These are phyloP conservation scores for Ophiorrhiza pumila DNA, from an alignment of 257 asterid species.

Conservation along the genomic window DNA sequence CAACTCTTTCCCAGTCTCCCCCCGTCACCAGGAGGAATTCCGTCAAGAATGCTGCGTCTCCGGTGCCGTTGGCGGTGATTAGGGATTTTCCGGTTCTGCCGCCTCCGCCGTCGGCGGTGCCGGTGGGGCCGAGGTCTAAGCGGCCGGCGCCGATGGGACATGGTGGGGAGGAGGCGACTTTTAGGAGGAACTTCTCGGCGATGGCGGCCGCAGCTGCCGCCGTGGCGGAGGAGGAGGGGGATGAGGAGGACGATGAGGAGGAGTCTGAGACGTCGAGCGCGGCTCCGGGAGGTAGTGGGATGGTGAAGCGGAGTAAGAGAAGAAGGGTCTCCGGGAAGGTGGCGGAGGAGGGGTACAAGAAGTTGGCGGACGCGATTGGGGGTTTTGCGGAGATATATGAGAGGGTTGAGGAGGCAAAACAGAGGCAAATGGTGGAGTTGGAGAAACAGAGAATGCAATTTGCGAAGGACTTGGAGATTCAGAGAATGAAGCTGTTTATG, in stretches of 20 bases:
- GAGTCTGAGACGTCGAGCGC: conserved; percentile 34
- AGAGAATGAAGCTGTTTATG: conserved; percentile 72
- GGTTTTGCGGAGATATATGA: conserved; percentile 59
- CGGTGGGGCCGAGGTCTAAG: conserved; percentile 81
- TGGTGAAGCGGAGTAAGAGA: conserved; percentile 27
- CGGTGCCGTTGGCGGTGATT: conserved; percentile 3
- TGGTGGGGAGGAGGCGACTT: conserved; percentile 29
- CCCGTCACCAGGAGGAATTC: conserved; percentile 17
- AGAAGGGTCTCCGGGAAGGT: conserved; percentile 13
- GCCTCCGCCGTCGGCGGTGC: conserved; percentile 55
- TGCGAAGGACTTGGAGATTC: conserved; percentile 82
- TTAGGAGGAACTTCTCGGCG: conserved; percentile 63
- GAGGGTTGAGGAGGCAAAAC: conserved; percentile 81
- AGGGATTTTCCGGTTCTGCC: conserved; percentile 24
- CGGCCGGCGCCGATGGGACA: conserved; percentile 39
- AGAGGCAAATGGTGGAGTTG: conserved; percentile 80
- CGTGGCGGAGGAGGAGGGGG: conserved; percentile 30
- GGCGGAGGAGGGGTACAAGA: conserved; percentile 44
- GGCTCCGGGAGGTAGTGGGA: conserved; percentile 13
- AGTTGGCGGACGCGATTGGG: conserved; percentile 66
- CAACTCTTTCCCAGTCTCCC: conserved; percentile 39
- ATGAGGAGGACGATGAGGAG: conserved; percentile 30
- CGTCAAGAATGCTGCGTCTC: conserved; percentile 14
- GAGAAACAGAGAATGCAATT: conserved; percentile 92
- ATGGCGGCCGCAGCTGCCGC: conserved; percentile 69